Percentiles rank a stretch among this genome's conserved stretches.
Evolutionary conservation across 176 grass and related monocot species (phyloP).

Genomic region (Alloteropsis semialata): DNA sequence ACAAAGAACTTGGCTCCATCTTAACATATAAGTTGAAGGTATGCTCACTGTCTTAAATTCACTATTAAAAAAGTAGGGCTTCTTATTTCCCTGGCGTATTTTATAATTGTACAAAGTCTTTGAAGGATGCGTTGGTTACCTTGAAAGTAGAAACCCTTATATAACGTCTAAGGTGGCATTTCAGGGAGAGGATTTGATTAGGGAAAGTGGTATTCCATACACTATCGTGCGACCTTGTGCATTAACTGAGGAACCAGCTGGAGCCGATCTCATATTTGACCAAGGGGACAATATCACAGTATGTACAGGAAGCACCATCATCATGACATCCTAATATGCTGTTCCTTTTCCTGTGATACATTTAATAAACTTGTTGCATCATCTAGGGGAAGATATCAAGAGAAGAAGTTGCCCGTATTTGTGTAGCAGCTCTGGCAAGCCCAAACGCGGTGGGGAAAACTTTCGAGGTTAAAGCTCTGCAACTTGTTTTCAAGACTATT

Average conservation of each 20-base stretch:
- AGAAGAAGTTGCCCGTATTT: conserved; percentile 85
- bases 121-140: neutral
- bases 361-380: neutral
- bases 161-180: neutral
- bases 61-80: neutral
- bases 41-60: neutral
- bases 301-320: conserved; percentile 20
- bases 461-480: conserved; percentile 65
- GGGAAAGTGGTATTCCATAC: conserved; percentile 78
- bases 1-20: conserved; percentile 95
- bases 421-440: conserved; percentile 75
- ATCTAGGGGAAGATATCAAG: conserved; percentile 90
- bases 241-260: conserved; percentile 91
- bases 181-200: conserved; percentile 94
- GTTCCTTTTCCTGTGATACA: neutral
- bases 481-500: conserved; percentile 11
- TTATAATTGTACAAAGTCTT: neutral
- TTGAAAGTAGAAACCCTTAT: neutral
- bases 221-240: conserved; percentile 87
- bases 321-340: neutral
- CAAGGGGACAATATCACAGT: conserved; percentile 97
- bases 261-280: conserved; percentile 95
- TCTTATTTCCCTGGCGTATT: neutral
- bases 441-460: conserved; percentile 80
- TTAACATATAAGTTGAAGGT: conserved; percentile 96